phyloP scores from a whole-genome alignment of 2,329 filamentous ascomycete species.

The Triangularia setosa region DNA sequence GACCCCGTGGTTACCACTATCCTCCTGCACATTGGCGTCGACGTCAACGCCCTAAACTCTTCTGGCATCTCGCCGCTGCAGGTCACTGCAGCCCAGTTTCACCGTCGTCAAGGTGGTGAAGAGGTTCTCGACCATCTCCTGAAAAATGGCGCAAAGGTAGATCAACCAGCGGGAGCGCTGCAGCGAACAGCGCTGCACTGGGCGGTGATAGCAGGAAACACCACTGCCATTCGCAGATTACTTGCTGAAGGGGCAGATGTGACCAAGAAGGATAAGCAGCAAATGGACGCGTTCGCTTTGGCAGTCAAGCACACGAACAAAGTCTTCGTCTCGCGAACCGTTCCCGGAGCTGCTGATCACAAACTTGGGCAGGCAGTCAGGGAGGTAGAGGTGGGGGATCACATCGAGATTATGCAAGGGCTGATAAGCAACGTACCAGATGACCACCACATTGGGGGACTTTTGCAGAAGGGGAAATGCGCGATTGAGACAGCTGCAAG shows the following conservation, averaged over 20 bases:
- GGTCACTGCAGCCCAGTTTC: constrained; percentile 8
- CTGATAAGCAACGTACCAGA: background rate
- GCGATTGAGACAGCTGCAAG: background rate
- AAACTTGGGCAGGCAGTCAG: background rate
- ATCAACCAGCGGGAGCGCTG: constrained; percentile 2
- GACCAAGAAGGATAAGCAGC: background rate
- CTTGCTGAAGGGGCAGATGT: background rate
- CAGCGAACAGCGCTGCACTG: constrained; percentile 2
- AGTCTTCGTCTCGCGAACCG: background rate
- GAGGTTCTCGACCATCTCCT: constrained; percentile 3
- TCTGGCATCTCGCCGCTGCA: constrained; percentile 13
- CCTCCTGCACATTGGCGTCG: constrained; percentile 16
- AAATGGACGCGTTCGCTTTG: background rate
- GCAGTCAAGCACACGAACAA: background rate
- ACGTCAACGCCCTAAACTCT: constrained; percentile 13
- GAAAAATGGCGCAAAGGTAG: background rate
- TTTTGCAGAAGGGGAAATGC: constrained; percentile 2
- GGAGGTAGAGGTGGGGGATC: background rate
- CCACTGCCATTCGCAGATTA: background rate
- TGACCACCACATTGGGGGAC: background rate
- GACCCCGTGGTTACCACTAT: constrained; percentile 1
- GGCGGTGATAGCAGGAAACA: background rate
- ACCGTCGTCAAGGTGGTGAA: background rate
- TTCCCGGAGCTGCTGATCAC: background rate
- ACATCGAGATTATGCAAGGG: constrained; percentile 1